Percentiles rank a stretch among this genome's conserved stretches.
These are phyloP conservation scores for Tremella fuciformis DNA, from an alignment of 768 basidiomycete species.

Conservation along the genomic window DNA sequence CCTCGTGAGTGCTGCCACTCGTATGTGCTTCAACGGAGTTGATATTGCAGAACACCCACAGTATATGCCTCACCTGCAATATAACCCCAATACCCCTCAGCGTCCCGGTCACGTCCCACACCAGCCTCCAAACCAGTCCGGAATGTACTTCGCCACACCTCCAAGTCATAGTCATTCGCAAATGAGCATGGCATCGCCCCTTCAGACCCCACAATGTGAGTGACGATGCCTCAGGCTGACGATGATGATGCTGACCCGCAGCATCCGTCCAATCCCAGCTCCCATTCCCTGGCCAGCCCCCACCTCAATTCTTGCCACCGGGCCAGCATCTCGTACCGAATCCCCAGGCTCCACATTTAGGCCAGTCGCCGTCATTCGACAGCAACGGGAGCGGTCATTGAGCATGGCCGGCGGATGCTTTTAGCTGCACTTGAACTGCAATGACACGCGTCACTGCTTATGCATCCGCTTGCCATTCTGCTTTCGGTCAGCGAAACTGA, in stretches of 20 bases:
- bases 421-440: too few species aligned
- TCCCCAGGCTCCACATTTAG: constrained; percentile 1
- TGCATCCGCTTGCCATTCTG: too few species aligned
- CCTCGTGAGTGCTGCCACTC: constrained; percentile 29
- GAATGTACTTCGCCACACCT: constrained; percentile 16
- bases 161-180: constrained; percentile 10
- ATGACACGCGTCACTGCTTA: too few species aligned
- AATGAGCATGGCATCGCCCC: constrained; percentile 21
- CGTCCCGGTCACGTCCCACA: constrained; percentile 21
- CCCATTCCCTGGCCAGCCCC: constrained; percentile 22
- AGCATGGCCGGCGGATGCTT: too few species aligned
- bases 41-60: constrained; percentile 24
- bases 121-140: constrained; percentile 9
- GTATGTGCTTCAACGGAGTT: background rate
- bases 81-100: constrained; percentile 29
- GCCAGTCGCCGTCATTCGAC: background rate
- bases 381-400: constrained; percentile 3
- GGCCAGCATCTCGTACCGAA: background rate
- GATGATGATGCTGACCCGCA: background rate
- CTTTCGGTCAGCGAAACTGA: too few species aligned
- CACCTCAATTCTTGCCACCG: background rate
- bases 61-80: constrained; percentile 41
- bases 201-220: constrained; percentile 45
- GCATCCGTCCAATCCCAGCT: constrained; percentile 27
- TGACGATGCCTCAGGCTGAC: background rate